These are phyloP conservation scores for Boletales sp. DNA, from an alignment of 768 basidiomycete species.

Conservation along the genomic window DNA sequence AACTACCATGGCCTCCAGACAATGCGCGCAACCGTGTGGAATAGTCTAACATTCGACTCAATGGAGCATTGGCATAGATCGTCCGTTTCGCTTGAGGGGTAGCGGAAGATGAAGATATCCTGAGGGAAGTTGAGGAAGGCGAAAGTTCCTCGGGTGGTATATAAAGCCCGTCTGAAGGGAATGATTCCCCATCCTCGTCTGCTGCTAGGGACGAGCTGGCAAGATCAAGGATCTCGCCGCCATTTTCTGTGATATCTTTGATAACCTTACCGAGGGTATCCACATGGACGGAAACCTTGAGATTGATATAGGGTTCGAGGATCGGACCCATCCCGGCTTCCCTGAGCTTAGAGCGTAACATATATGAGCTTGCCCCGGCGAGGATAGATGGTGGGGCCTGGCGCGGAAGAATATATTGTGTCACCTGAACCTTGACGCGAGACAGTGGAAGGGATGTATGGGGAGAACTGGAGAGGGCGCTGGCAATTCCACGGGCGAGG, in stretches of 20 bases:
- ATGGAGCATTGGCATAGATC: slow-evolving; percentile 69
- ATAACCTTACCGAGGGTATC: slow-evolving; percentile 72
- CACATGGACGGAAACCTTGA: slow-evolving; percentile 67
- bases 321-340: slow-evolving; percentile 67
- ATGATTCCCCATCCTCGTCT: slow-evolving; percentile 40
- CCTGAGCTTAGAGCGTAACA: slow-evolving; percentile 59
- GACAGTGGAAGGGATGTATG: slow-evolving; percentile 73
- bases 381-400: slow-evolving; percentile 49
- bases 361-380: slow-evolving; percentile 59
- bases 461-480: slow-evolving; percentile 72
- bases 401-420: slow-evolving; percentile 39
- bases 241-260: slow-evolving; percentile 80
- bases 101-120: slow-evolving; percentile 25
- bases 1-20: slow-evolving; percentile 77
- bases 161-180: slow-evolving; percentile 63
- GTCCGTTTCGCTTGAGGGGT: slow-evolving; percentile 52
- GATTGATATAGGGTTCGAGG: slow-evolving; percentile 71
- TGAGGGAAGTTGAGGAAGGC: slow-evolving; percentile 51
- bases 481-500: slow-evolving; percentile 67
- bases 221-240: slow-evolving; percentile 75
- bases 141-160: slow-evolving; percentile 74
- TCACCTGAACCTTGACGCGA: slow-evolving; percentile 55
- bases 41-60: slow-evolving; percentile 82
- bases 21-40: slow-evolving; percentile 73
- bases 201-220: slow-evolving; percentile 34